Base-by-base conservation (phyloP, 495 filamentous ascomycete species). In the Darksidea phi region DNA sequence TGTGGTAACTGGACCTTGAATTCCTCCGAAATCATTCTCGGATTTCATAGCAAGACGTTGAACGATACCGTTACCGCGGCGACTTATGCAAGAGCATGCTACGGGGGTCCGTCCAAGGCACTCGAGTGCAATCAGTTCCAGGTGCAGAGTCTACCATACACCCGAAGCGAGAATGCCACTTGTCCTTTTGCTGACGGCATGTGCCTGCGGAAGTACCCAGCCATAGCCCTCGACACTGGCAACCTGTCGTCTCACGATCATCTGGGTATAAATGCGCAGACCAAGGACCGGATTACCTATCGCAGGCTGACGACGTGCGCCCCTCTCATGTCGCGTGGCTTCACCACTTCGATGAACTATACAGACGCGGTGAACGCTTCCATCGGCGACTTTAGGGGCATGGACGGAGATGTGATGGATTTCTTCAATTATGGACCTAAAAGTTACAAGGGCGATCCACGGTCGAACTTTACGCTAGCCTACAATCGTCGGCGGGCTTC, bases 171-270 rank as follows among this genome's bases (percentile, higher is more conserved):
- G 11, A 59, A 59, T 24, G 47, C 26, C 2, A 50, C 23, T 5
- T 59, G 56, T 24, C 56, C 56, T 21, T 59, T 59, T 24, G 49
- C 49, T 2, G 28, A 52, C 18, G 41, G 41, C 41, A 20, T 43
- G 41, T 43, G 41, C 13, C 41, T 43, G 6, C 13, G 15, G 6
- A 43, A 43, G 15, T 43, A 15, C 18, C 41, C 41, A 3, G 41
- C 18, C 3, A n/a, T 43, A 6, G 18, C 41, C 13, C 41, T 43
- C 15, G 41, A 43, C 41, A 43, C 41, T 4, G 41, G 41, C 41
- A 43, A 43, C 13, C 6, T 43, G 6, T 43, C 41, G 41, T 43
- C 41, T 3, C 41, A 43, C 13, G 5, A 43, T 15, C 41, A 43
- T 15, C 41, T 43, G 15, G 41, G 41, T 15, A 43, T 43, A 4